Evolutionary conservation across 2,329 filamentous ascomycete genomes (phyloP).

Genomic region (Biscogniauxia sp.): DNA sequence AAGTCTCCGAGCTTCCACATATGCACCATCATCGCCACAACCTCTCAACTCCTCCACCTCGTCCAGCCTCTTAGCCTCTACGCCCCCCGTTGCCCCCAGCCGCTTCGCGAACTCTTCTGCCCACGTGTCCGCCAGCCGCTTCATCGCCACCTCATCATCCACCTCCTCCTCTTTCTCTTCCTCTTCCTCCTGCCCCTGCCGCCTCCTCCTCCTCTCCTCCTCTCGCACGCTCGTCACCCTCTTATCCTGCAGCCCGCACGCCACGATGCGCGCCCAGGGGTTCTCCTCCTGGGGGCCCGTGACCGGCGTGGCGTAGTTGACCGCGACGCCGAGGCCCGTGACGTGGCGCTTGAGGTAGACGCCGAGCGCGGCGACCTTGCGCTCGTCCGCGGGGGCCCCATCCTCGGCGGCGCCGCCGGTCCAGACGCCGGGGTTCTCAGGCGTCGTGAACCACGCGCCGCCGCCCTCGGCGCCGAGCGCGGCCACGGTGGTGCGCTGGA

Average conservation of each 20-base stretch:
- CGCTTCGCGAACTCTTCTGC: slow-evolving; percentile 12
- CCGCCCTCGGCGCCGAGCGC: slow-evolving; percentile 79
- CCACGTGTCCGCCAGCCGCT: slow-evolving; percentile 5
- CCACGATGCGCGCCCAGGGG: slow-evolving; percentile 72
- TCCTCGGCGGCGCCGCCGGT: slow-evolving; percentile 31
- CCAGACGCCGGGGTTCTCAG: slow-evolving; percentile 10
- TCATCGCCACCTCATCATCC: slow-evolving; percentile 2
- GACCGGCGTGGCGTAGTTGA: slow-evolving; percentile 69
- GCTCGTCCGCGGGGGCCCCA: slow-evolving; percentile 32
- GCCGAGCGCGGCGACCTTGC: slow-evolving; percentile 87
- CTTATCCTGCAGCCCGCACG: slow-evolving; percentile 82
- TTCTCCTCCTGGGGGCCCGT: slow-evolving; percentile 39
- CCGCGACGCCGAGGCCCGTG: slow-evolving; percentile 77
- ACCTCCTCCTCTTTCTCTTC: not conserved
- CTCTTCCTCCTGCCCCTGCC: not conserved
- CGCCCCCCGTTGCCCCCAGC: not conserved
- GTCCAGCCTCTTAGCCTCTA: not conserved
- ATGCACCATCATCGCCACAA: too few relatives aligned
- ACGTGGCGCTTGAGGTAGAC: slow-evolving; percentile 87
- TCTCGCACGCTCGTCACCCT: slow-evolving; percentile 70
- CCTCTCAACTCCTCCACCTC: too few relatives aligned
- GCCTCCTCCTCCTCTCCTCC: slow-evolving; percentile 38
- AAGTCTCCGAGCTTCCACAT: too few relatives aligned
- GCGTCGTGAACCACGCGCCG: slow-evolving; percentile 48
- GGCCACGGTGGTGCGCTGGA: slow-evolving; percentile 74